Base-by-base conservation (phyloP, 2,329 filamentous ascomycete genomes). In the Albifimbria verrucaria region DNA sequence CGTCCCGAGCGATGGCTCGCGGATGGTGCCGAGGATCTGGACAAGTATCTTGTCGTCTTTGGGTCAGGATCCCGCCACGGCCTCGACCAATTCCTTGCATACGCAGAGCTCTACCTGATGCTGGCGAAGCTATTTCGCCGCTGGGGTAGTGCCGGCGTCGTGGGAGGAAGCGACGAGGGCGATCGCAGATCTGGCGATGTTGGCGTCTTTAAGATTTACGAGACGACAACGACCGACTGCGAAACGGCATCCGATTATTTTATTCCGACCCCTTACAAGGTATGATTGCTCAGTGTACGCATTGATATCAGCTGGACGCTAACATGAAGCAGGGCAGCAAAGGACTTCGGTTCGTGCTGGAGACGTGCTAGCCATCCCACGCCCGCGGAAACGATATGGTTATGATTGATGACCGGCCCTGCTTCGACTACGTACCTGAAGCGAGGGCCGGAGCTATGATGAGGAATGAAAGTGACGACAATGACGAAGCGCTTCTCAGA, bases 211-310 rank as follows among this genome's bases (percentile, higher is more conserved):
- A 67, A 60, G 51, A 65, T 73, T 47, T 72, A 65, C 44, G 63
- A 73, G 53, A 72, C 68, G 12, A 64, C 65, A 32, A 58, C 65
- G 9, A 59, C 62, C 48, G 70, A 72, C 51, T 68, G 65, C 28
- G 63, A 70, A 58, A 65, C 71, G 62, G 69, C 68, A 17, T 64
- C 67, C 21, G 70, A 73, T 50, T 72, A 67, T 51, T 72, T 72
- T 23, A 68, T 73, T 53, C 71, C 70, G 7, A 67, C 72, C 17
- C 69, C 70, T 20, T 71, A 67, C 58, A 71, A 71, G 65, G 67
- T 66, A 42, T 11, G 61, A 51, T 20, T 2, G 18, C 36, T 9
- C 3, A n/a, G 24, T 15, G 17, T 21, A 9, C 4, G 9, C 24
- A 28, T 21, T 7, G 6, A 22, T 24, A 24, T 22, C 2, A 41